Conservation (phyloP, 2,329 filamentous ascomycete genomes). For the Colletotrichum liaoningense region DNA sequence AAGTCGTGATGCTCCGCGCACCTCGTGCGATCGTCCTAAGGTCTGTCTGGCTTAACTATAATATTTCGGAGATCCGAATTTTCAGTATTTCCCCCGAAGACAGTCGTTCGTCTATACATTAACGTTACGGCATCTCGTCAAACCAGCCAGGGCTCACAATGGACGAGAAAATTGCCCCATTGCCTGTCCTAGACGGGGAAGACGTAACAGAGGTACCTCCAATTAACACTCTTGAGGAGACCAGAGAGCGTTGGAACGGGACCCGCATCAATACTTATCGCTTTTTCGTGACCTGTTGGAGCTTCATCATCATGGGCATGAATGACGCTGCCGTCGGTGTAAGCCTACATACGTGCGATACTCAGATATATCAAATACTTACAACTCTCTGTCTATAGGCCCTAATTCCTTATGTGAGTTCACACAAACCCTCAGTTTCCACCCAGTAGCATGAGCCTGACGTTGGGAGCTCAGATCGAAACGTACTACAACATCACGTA, state of each 20-base stretch:
- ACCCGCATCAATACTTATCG: slow-evolving; percentile 69
- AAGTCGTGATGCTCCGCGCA: not conserved
- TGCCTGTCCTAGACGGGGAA: not conserved
- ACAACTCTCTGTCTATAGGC: slow-evolving; percentile 46
- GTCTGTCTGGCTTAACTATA: not conserved
- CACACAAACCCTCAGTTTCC: not conserved
- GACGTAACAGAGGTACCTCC: not conserved
- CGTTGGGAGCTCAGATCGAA: slow-evolving; percentile 58
- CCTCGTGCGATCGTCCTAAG: not conserved
- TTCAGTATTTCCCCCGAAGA: not conserved
- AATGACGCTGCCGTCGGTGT: slow-evolving; percentile 76
- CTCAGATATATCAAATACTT: not conserved
- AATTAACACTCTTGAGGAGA: not conserved
- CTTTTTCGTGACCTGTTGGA: slow-evolving; percentile 68
- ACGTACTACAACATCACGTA: slow-evolving; percentile 71
- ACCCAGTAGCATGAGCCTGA: not conserved
- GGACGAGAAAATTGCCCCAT: not conserved
- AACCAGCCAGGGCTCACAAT: not conserved
- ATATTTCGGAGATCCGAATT: not conserved
- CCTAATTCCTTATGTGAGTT: slow-evolving; percentile 58
- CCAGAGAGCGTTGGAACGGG: slow-evolving; percentile 71
- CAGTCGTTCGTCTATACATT: not conserved
- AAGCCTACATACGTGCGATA: slow-evolving; percentile 43
- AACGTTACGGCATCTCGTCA: not conserved
- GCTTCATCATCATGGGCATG: slow-evolving; percentile 74